Evolutionary conservation across 495 filamentous ascomycete species (phyloP), one percentile per base, ranked within the genome.

Genomic region (Penicillium pulvis): DNA sequence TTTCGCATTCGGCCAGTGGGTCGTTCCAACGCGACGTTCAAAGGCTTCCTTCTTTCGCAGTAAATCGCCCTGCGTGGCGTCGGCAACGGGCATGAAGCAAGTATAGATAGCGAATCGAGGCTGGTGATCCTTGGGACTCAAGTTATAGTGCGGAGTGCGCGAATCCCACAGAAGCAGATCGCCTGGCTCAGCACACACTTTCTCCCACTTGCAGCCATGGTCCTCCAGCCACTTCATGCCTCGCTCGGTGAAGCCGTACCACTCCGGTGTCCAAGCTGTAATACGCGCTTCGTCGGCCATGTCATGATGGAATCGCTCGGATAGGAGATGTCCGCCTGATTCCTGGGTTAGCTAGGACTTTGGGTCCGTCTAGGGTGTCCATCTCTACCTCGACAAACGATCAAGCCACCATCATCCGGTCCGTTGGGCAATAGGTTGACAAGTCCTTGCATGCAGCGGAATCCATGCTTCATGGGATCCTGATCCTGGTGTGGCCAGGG

Each of bases 401-500:
- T 73, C 3, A 78, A 69, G 4, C 75, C 75, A 14, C 75, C 75
- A 51, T 81, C 79, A 6, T 75, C 61, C 17, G 75, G 71, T 0
- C 77, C 79, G 54, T 67, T 70, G 26, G 76, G 77, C 10, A 66
- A 55, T 1, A 79, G 66, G 60, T 80, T 81, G 1, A 80, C 68
- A 14, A 81, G 64, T n/a, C 76, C 79, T 56, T 81, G 79, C 24
- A 80, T 62, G 55, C 78, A 80, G 31, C 71, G 65, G 69, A 81
- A 75, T 28, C 76, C 76, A 41, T 63, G 71, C 35, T 75, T 74
- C 6, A 59, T 56, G 8, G 76, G 76, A 49, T 74, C 67, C 57
- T 81, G 79, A 46, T 81, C 79, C 52, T 74, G 69, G 56, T 81
- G 78, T 3, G 77, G 77, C 78, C 78, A 80, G 16, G 76, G 74